phyloP scores from a whole-genome alignment of 306 rosid genomes.

The Pyrus betulifolia region DNA sequence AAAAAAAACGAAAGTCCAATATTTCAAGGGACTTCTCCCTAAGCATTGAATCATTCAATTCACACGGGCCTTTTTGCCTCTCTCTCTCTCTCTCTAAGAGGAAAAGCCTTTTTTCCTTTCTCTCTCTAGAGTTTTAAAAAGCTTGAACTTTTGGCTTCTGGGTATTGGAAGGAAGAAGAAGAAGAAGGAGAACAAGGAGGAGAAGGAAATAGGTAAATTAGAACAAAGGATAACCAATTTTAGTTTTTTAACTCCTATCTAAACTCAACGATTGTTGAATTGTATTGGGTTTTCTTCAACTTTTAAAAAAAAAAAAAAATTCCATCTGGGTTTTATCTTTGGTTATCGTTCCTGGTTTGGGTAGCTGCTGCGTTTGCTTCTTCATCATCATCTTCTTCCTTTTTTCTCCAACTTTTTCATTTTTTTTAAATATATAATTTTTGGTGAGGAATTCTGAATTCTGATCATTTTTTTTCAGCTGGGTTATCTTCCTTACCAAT shows the following conservation, averaged over 20 bases:
- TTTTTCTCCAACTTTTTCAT: not conserved
- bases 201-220: slow-evolving; percentile 35
- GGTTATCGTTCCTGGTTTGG: not conserved
- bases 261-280: not conserved
- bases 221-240: not conserved
- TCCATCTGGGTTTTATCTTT: not conserved
- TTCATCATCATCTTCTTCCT: not conserved
- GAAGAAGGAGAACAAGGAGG: slow-evolving; percentile 12
- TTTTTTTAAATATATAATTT: not conserved
- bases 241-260: not conserved
- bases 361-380: not conserved
- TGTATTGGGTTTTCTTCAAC: not conserved
- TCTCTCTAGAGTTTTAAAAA: slow-evolving; percentile 7
- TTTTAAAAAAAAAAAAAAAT: too few relatives aligned
- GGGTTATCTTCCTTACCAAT: not conserved
- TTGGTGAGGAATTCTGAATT: not conserved
- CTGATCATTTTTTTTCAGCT: not conserved
- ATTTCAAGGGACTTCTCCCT: slow-evolving; percentile 6
- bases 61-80: slow-evolving; percentile 24
- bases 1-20: not conserved
- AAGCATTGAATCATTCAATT: slow-evolving; percentile 38
- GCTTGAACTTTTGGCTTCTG: slow-evolving; percentile 14
- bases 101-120: not conserved
- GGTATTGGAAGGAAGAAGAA: not conserved
- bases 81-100: slow-evolving; percentile 15